These are phyloP conservation scores for Metarhizium robertsii DNA, from an alignment of 2,329 filamentous ascomycete species.

Conservation along the genomic window DNA sequence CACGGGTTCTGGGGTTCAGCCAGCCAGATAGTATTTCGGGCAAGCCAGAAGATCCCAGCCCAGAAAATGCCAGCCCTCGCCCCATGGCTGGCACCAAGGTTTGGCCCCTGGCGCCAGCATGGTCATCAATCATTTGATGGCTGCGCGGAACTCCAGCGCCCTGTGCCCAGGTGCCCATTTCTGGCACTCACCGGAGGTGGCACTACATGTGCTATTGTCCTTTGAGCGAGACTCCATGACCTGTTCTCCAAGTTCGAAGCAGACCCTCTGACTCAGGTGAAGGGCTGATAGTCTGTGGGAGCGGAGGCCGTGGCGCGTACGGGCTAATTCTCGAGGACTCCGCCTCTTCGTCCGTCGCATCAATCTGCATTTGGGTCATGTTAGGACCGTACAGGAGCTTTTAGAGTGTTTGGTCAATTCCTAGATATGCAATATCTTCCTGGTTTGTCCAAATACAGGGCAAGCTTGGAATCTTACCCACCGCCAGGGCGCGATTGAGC, in stretches of 20 bases:
- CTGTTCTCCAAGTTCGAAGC: background rate
- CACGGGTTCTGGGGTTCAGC: background rate
- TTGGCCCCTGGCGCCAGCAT: background rate
- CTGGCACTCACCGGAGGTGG: background rate
- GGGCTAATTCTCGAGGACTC: too few relatives aligned
- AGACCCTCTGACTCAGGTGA: background rate
- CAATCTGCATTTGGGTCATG: background rate
- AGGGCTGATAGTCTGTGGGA: too few relatives aligned
- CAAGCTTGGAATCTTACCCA: background rate
- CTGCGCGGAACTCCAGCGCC: too few relatives aligned
- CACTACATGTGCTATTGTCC: background rate
- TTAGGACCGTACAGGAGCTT: background rate
- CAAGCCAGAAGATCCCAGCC: too few relatives aligned
- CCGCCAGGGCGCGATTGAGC: background rate
- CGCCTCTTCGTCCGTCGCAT: too few relatives aligned
- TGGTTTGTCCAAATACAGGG: background rate
- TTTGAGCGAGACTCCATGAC: too few relatives aligned
- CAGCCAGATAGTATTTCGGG: background rate
- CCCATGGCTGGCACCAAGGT: background rate
- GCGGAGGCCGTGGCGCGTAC: too few relatives aligned
- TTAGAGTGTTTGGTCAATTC: too few relatives aligned
- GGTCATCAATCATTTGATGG: too few relatives aligned
- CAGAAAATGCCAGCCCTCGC: background rate
- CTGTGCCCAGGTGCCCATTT: background rate
- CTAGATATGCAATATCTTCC: background rate